Conservation (phyloP, 345 rosid species). For the Salix caprea region DNA sequence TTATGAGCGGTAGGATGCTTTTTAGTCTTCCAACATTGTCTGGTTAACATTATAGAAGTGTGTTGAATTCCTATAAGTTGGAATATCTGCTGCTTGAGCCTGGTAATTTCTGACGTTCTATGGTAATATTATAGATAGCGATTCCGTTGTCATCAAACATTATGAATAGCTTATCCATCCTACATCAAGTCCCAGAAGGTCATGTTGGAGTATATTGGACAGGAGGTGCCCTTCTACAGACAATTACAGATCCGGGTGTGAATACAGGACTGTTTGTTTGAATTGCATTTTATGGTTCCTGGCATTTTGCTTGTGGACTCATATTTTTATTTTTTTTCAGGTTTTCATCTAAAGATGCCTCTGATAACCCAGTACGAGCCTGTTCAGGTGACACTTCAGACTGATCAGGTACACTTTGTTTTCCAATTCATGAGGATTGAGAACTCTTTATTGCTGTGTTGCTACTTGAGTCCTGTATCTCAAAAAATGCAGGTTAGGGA, state of each 20-base stretch:
- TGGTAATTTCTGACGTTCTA: not conserved
- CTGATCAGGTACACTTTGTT: conserved; percentile 54
- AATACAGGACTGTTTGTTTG: not conserved
- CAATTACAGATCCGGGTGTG: conserved; percentile 65
- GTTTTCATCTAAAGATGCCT: conserved; percentile 81
- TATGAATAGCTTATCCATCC: conserved; percentile 38
- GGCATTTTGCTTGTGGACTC: not conserved
- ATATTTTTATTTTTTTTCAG: conserved; percentile 28
- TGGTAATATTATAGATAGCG: conserved; percentile 38
- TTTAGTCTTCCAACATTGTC: not conserved
- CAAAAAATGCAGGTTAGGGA: conserved; percentile 56
- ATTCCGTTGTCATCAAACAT: conserved; percentile 35
- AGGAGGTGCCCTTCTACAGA: conserved; percentile 78
- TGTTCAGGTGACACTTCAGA: conserved; percentile 94
- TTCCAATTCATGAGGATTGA: conserved; percentile 2
- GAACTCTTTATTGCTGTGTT: conserved; percentile 10
- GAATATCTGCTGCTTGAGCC: not conserved
- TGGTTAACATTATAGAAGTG: not conserved
- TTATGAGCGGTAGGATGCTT: not conserved
- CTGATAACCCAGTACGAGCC: conserved; percentile 73
- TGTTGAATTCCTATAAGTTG: not conserved
- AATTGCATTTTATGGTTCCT: conserved; percentile 1
- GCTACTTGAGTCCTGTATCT: conserved; percentile 1
- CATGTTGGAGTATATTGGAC: conserved; percentile 96
- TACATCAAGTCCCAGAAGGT: conserved; percentile 94